Conservation (phyloP, 192 early-diverging fungal species). For the Coemansia sp. region DNA sequence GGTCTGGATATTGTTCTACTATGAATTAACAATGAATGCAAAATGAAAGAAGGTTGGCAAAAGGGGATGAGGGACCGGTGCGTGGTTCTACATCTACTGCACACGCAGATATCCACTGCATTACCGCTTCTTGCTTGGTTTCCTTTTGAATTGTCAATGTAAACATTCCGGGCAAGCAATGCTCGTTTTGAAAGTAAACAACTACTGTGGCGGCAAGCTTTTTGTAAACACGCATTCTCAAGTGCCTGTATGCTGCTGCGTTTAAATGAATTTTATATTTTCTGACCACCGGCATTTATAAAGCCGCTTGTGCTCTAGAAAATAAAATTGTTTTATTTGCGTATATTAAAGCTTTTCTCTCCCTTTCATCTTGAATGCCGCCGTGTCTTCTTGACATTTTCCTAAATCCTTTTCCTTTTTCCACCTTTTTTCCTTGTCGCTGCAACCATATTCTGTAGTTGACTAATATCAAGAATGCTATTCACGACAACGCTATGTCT, state of each 20-base stretch:
- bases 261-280: not conserved
- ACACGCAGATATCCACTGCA: not conserved
- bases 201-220: not conserved
- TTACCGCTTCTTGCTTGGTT: not conserved
- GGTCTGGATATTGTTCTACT: not conserved
- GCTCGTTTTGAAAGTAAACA: not conserved
- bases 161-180: not conserved
- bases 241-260: not conserved
- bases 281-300: not conserved
- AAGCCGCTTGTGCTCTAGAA: not conserved
- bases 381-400: not conserved
- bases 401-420: not conserved
- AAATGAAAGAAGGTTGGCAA: not conserved
- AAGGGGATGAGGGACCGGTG: not conserved
- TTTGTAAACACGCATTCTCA: not conserved
- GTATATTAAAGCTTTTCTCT: not conserved
- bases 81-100: not conserved
- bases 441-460: slow-evolving; percentile 6
- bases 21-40: not conserved
- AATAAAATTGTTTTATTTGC: not conserved
- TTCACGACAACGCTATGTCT: not conserved
- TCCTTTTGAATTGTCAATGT: slow-evolving; percentile 6
- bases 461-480: not conserved
- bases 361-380: not conserved
- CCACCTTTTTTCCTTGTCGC: not conserved